A percentile compares a stretch with the other conserved stretches of the same genome.
Conservation (phyloP, 345 rosid species). For the Gossypium mustelinum region DNA sequence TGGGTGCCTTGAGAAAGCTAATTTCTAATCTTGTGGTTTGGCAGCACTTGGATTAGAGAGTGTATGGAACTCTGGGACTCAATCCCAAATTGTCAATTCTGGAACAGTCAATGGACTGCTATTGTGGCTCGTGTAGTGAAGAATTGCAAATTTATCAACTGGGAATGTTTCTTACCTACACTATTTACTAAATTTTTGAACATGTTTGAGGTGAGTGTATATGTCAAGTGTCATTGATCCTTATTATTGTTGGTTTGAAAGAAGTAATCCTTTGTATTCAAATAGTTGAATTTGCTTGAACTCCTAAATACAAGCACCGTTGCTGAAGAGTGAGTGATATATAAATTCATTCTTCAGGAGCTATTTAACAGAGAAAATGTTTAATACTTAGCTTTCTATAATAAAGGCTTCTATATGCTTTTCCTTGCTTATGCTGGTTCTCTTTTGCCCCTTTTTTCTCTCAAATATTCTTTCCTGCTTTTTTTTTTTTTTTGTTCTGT, state of each 20-base stretch:
- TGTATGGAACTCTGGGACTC: slow-evolving; percentile 82
- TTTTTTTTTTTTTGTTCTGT: background rate
- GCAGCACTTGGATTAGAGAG: slow-evolving; percentile 74
- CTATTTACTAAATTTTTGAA: slow-evolving; percentile 79
- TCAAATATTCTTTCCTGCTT: background rate
- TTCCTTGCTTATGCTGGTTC: background rate
- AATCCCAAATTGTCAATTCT: slow-evolving; percentile 91
- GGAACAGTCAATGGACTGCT: slow-evolving; percentile 97
- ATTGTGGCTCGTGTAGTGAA: slow-evolving; percentile 81
- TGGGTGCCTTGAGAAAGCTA: slow-evolving; percentile 10
- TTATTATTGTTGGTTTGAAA: slow-evolving; percentile 7
- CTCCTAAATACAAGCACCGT: background rate
- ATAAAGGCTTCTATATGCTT: background rate
- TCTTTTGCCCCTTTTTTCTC: background rate
- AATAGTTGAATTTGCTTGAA: background rate
- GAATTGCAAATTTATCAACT: slow-evolving; percentile 64
- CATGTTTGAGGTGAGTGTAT: slow-evolving; percentile 88
- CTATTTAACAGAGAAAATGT: background rate
- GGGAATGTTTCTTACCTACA: slow-evolving; percentile 74
- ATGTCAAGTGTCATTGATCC: background rate
- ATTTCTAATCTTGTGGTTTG: slow-evolving; percentile 28
- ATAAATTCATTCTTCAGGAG: background rate
- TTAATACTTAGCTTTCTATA: background rate
- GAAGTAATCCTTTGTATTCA: background rate
- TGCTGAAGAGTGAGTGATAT: background rate